Base-by-base conservation (phyloP, 1,284 basidiomycete species). In the Malassezia dermatis region DNA sequence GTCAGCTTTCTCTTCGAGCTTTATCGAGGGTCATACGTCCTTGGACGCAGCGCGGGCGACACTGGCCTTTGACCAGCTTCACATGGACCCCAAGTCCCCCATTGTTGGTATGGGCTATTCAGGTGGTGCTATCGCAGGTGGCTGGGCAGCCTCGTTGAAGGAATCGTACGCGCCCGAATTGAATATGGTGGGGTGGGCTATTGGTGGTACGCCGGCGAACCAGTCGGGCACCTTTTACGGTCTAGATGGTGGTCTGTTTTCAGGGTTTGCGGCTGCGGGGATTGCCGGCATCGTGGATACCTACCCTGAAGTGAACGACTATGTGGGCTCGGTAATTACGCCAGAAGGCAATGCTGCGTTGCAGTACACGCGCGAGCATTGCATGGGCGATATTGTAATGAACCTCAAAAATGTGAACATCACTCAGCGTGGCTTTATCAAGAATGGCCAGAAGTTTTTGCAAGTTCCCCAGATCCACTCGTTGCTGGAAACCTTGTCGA, bases 151-250 rank as follows among this genome's bases (percentile, higher is more conserved):
- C 4, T 52, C 47, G 15, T 31, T 71, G 15, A 50, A 59, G 7
- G 52, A 8, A 0, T 35, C 52, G 6, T 67, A 70, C 26, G 68
- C 66, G n/a, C 51, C 65, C 6, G 61, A 62, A 30, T 51, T 67
- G 45, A 70, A 70, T 49, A 48, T 70, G 23, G 48, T 58, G 7
- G 68, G 66, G 19, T 58, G 63, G 50, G 62, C 65, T 5, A 51
- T 65, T 40, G 71, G 71, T 10, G 71, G 71, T 3, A 63, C 68
- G 24, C 71, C 71, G 12, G 47, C 63, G 8, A 63, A 67, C 46
- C 39, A 66, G 8, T 51, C 59, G 15, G 62, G 59, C 0, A 59
- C 59, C n/a, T 66, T 62, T 2, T 49, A 49, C 31, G 31, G 32
- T 23, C 17, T 53, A 6, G 47, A 50, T 32, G 41, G 46, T 17